Percentiles rank a stretch among this genome's conserved stretches.
phyloP scores from a whole-genome alignment of 129 eudicot genomes.

The Silybum marianum region DNA sequence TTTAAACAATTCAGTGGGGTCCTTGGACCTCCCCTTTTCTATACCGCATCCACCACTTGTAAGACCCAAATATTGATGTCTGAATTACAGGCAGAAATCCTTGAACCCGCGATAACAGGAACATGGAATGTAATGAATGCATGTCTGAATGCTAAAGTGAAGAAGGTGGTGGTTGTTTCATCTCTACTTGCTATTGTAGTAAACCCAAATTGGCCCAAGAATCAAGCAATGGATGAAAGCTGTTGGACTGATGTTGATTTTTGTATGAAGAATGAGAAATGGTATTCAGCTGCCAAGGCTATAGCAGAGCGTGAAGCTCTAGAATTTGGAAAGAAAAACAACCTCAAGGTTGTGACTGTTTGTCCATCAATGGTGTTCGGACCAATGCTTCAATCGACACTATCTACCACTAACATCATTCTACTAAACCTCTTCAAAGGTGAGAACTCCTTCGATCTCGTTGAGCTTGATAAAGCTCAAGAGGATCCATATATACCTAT shows the following conservation, averaged over 20 bases:
- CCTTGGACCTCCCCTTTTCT: too few relatives aligned
- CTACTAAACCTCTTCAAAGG: constrained; percentile 35
- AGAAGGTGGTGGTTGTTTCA: constrained; percentile 36
- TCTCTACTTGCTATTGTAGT: constrained; percentile 14
- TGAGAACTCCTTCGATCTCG: constrained; percentile 10
- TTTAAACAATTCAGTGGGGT: too few relatives aligned
- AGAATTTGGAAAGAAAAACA: constrained; percentile 21
- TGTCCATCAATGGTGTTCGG: constrained; percentile 43
- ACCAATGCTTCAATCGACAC: constrained; percentile 42
- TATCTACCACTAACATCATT: constrained; percentile 23
- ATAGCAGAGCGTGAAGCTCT: constrained; percentile 35
- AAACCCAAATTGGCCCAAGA: constrained; percentile 35
- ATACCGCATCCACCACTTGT: too few relatives aligned
- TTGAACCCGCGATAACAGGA: constrained; percentile 32
- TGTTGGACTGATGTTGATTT: constrained; percentile 24
- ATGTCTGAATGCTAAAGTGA: constrained; percentile 12
- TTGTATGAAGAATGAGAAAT: constrained; percentile 8
- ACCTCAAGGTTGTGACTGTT: constrained; percentile 35
- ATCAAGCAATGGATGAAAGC: constrained; percentile 28
- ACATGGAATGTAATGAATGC: constrained; percentile 31
- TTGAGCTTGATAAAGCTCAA: constrained; percentile 11
- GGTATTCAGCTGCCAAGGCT: constrained; percentile 31
- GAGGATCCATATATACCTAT: constrained; percentile 2
- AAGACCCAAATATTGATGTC: too few relatives aligned
- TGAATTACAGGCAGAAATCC: constrained; percentile 17